Conservation (phyloP, 176 grass and related monocot genomes). For the Bromus sterilis region DNA sequence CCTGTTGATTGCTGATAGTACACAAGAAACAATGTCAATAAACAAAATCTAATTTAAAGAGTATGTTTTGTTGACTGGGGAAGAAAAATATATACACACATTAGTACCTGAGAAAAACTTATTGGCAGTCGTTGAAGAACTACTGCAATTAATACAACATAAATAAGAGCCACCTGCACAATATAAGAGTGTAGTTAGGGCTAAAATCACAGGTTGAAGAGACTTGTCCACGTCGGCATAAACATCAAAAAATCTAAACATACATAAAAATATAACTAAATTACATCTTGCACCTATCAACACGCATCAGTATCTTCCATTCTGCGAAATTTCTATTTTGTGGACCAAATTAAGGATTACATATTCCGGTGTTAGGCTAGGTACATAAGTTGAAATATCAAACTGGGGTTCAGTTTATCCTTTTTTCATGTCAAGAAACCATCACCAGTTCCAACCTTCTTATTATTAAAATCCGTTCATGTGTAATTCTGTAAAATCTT, state of each 20-base stretch:
- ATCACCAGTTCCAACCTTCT: neutral
- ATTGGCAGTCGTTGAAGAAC: conserved; percentile 76
- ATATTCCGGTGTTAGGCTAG: neutral
- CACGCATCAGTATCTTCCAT: neutral
- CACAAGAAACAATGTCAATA: conserved; percentile 24
- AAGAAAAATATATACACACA: neutral
- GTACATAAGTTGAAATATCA: conserved; percentile 10
- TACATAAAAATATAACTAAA: neutral
- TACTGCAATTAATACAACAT: conserved; percentile 87
- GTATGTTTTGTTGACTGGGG: conserved; percentile 5
- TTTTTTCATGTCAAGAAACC: neutral
- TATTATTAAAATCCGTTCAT: neutral
- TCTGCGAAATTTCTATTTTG: neutral
- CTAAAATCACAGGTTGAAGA: neutral
- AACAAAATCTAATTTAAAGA: neutral
- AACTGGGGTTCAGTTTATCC: neutral
- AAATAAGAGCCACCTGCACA: conserved; percentile 90
- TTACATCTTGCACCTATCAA: neutral
- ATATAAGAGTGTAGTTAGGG: conserved; percentile 11
- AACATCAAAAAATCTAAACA: neutral
- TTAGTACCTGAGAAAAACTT: conserved; percentile 77
- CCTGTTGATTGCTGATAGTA: conserved; percentile 78
- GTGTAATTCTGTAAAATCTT: neutral
- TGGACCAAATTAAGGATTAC: neutral
- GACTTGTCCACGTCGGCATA: neutral